A percentile compares a stretch with the other conserved stretches of the same genome.
Conservation (phyloP, 345 rosid species). For the Euphorbia lathyris region DNA sequence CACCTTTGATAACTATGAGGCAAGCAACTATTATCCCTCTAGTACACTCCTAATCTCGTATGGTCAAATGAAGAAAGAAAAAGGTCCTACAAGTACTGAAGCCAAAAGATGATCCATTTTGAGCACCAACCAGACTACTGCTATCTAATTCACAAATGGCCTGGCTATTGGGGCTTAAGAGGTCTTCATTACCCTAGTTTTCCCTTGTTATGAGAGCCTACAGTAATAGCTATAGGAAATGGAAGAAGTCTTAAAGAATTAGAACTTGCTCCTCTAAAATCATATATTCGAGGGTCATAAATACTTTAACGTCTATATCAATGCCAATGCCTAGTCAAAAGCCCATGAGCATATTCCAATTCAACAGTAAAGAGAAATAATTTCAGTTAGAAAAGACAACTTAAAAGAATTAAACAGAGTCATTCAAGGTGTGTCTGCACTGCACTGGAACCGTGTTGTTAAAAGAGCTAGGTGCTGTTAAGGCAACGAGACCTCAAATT, state of each 20-base stretch:
- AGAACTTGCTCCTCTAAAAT: background rate
- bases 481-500: too few relatives aligned
- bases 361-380: too few relatives aligned
- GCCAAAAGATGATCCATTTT: background rate
- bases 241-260: too few relatives aligned
- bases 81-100: background rate
- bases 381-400: background rate
- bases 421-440: background rate
- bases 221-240: background rate
- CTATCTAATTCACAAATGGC: background rate
- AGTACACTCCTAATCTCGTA: background rate
- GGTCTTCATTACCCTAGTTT: background rate
- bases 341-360: too few relatives aligned
- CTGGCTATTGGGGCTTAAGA: background rate
- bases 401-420: background rate
- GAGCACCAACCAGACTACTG: background rate
- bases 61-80: background rate
- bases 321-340: background rate
- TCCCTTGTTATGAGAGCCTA: background rate
- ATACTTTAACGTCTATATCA: background rate
- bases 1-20: too few relatives aligned
- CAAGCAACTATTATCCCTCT: background rate
- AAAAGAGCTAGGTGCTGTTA: too few relatives aligned
- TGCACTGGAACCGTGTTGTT: too few relatives aligned
- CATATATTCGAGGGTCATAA: background rate